Percentiles rank a stretch among this genome's conserved stretches.
Evolutionary conservation across 345 rosid genomes (phyloP).

Genomic region (Isatis tinctoria): DNA sequence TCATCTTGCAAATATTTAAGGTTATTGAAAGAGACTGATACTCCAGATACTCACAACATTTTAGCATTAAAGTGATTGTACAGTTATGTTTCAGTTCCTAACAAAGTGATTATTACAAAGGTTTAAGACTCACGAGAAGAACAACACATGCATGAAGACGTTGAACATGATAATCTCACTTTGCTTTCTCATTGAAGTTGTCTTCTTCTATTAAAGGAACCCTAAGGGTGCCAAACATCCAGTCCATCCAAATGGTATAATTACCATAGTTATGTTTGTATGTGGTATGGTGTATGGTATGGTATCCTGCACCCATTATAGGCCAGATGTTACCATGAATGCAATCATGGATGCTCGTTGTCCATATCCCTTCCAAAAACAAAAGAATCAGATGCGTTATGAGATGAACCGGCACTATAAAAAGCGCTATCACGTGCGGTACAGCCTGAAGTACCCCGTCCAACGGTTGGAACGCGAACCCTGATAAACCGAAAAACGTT

Average conservation of each 20-base stretch:
- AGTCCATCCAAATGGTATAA: conserved; percentile 89
- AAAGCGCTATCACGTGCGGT: conserved; percentile 66
- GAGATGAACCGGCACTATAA: conserved; percentile 70
- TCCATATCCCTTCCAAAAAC: conserved; percentile 75
- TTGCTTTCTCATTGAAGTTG: conserved; percentile 3
- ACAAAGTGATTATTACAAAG: not conserved
- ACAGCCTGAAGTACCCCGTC: conserved; percentile 85
- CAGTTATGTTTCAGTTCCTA: not conserved
- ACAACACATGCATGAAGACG: not conserved
- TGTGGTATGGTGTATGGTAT: conserved; percentile 89
- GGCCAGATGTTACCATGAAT: conserved; percentile 78
- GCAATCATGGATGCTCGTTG: conserved; percentile 78
- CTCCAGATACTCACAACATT: not conserved
- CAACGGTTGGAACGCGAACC: conserved; percentile 72
- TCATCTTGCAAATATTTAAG: not conserved
- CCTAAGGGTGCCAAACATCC: conserved; percentile 77
- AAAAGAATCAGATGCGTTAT: conserved; percentile 56
- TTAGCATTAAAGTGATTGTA: not conserved
- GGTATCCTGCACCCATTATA: conserved; percentile 92
- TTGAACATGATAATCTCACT: not conserved
- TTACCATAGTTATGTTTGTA: conserved; percentile 91
- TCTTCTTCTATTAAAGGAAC: conserved; percentile 42
- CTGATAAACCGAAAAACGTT: conserved; percentile 32
- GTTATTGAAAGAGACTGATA: not conserved
- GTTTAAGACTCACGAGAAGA: conserved; percentile 8